phyloP scores from a whole-genome alignment of 2,329 filamentous ascomycete species.

The Aspergillus fumigatus region DNA sequence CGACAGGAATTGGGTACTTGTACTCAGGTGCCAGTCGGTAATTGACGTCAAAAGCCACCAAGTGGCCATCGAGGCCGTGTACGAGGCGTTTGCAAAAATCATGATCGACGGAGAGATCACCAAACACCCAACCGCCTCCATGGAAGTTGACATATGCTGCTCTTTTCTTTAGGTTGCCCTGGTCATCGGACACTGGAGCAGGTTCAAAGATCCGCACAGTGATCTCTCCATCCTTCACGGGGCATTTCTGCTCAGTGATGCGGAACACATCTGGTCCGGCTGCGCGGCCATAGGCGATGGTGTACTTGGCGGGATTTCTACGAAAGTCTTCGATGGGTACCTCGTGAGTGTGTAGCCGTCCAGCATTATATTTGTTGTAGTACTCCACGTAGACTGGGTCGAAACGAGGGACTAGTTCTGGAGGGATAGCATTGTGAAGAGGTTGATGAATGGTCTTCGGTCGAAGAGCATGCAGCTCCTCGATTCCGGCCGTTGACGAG shows the following conservation, averaged over 20 bases:
- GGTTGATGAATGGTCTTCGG: conserved; percentile 27
- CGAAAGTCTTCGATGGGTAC: conserved; percentile 38
- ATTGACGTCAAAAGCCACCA: conserved; percentile 43
- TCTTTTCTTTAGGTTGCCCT: conserved; percentile 26
- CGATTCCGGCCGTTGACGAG: conserved; percentile 12
- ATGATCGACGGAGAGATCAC: conserved; percentile 34
- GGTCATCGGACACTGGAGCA: conserved; percentile 17
- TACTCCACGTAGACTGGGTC: conserved; percentile 40
- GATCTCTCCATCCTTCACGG: conserved; percentile 38
- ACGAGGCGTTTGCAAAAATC: conserved; percentile 41
- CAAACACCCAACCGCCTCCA: conserved; percentile 43
- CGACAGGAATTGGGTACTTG: conserved; percentile 33
- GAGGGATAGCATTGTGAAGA: conserved; percentile 41
- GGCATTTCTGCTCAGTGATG: conserved; percentile 39
- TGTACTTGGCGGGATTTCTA: conserved; percentile 37
- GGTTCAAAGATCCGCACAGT: conserved; percentile 40
- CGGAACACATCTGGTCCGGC: conserved; percentile 32
- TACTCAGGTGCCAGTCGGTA: conserved; percentile 41
- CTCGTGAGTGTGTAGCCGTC: conserved; percentile 41
- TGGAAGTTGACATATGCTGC: conserved; percentile 42
- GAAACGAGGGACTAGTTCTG: conserved; percentile 33
- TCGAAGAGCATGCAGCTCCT: conserved; percentile 23
- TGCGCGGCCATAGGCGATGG: conserved; percentile 36
- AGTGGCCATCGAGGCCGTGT: conserved; percentile 31
- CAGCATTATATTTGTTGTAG: conserved; percentile 41